These are phyloP conservation scores for Penicillium diatomitis DNA, from an alignment of 495 filamentous ascomycete species.

Conservation along the genomic window DNA sequence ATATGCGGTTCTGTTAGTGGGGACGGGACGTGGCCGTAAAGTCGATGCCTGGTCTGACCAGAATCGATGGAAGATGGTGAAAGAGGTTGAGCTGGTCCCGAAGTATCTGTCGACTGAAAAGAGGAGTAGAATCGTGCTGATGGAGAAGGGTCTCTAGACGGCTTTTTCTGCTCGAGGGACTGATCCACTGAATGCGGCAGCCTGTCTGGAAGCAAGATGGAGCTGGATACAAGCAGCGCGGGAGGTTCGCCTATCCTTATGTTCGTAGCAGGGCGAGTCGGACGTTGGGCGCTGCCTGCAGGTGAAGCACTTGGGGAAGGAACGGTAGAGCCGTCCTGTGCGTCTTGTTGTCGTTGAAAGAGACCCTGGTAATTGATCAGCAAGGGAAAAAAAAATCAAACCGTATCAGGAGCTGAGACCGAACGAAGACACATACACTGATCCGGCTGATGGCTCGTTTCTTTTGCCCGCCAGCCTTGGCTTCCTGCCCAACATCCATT, in stretches of 20 bases:
- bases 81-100: conserved; percentile 1
- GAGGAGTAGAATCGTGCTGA: conserved; percentile 15
- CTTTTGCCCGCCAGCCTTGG: conserved; percentile 1
- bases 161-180: not conserved
- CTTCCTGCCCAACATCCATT: not conserved
- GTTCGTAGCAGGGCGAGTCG: no score
- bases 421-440: conserved; percentile 8
- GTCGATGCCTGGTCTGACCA: conserved; percentile 6
- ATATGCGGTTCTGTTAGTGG: no score
- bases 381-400: not conserved
- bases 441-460: conserved; percentile 13
- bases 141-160: no score
- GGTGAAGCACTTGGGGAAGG: no score
- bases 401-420: not conserved
- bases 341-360: conserved; percentile 11
- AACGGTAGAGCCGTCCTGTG: not conserved
- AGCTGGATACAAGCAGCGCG: no score
- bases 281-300: no score
- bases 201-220: not conserved
- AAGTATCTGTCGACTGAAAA: conserved; percentile 2
- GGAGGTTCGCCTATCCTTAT: no score
- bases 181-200: not conserved
- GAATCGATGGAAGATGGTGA: conserved; percentile 1
- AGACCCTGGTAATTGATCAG: conserved; percentile 9
- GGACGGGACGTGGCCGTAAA: no score